These are phyloP conservation scores for Jackrogersella minutella DNA, from an alignment of 495 filamentous ascomycete species.

Conservation along the genomic window DNA sequence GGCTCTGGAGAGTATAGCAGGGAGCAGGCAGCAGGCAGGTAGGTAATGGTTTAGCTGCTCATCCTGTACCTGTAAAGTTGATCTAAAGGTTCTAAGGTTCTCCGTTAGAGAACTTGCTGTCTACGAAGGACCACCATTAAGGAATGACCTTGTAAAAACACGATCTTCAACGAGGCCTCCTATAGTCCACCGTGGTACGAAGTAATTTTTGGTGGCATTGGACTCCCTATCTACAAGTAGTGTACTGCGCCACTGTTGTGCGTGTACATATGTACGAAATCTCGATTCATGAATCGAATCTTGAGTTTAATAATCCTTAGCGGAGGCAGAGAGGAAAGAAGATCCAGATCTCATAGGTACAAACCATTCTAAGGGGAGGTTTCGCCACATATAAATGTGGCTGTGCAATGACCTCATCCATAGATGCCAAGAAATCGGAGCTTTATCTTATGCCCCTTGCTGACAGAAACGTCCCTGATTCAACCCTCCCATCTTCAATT, in stretches of 20 bases:
- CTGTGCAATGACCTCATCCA: slow-evolving; percentile 32
- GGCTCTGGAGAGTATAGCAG: too few relatives aligned
- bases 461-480: not conserved
- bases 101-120: too few relatives aligned
- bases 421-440: slow-evolving; percentile 24
- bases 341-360: too few relatives aligned
- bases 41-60: too few relatives aligned
- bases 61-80: too few relatives aligned
- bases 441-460: slow-evolving; percentile 8
- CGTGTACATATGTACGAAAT: not conserved
- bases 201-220: too few relatives aligned
- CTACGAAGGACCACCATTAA: too few relatives aligned
- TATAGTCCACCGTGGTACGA: too few relatives aligned
- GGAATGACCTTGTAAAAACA: too few relatives aligned
- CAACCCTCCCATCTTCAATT: slow-evolving; percentile 18
- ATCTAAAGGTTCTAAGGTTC: too few relatives aligned
- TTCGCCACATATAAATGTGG: slow-evolving; percentile 28
- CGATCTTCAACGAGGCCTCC: slow-evolving; percentile 8
- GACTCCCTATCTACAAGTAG: too few relatives aligned
- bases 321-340: not conserved
- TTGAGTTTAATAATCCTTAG: not conserved
- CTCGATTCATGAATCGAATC: not conserved
- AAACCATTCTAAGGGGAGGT: slow-evolving; percentile 20
- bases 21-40: too few relatives aligned
- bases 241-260: not conserved